Evolutionary conservation across 2,329 filamentous ascomycete genomes (phyloP), one percentile per base, ranked within the genome.

Genomic region (Allantophomopsis lycopodina): DNA sequence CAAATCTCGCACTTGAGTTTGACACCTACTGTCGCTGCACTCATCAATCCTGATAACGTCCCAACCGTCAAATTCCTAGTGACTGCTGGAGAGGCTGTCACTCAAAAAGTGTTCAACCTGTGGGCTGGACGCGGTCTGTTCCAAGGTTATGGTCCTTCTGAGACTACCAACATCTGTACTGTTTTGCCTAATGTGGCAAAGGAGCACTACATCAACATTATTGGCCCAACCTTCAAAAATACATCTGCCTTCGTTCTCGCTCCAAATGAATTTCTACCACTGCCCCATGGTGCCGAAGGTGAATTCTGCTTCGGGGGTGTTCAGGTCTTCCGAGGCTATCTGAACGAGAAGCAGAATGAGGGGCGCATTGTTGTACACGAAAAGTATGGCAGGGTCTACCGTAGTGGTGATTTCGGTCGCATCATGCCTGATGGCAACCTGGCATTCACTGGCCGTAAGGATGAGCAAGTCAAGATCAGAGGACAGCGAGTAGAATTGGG

Each of bases 221-320:
- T 94, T n/a, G 88, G 88, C 0, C 68, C 65, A 43, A 71, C 77
- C 0, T 73, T 94, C 20, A 61, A 67, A 8, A 94, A 89, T 44
- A 93, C 83, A 0, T 91, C 84, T 0, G 47, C 45, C 10, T 57
- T 58, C 40, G 52, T 58, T n/a, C 38, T 53, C 30, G 45, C 42
- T 10, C 51, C 14, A 0, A 53, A 60, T 2, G 52, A 52, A 0
- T 66, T 76, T 4, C 57, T 69, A 0, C 51, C 75, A 1, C 61
- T 87, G 0, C 84, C 84, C 0, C 55, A 72, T 6, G 85, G 86
- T 3, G 81, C 75, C 45, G 64, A 85, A 13, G 88, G 88, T 10
- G 87, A 94, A 55, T 66, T 94, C 6, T 93, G 83, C 51, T 91
- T 94, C 55, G 86, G 85, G 12, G 88, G 87, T 10, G 74, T 83